These are phyloP conservation scores for Cercospora sp. DNA, from an alignment of 2,329 filamentous ascomycete genomes.

Conservation along the genomic window DNA sequence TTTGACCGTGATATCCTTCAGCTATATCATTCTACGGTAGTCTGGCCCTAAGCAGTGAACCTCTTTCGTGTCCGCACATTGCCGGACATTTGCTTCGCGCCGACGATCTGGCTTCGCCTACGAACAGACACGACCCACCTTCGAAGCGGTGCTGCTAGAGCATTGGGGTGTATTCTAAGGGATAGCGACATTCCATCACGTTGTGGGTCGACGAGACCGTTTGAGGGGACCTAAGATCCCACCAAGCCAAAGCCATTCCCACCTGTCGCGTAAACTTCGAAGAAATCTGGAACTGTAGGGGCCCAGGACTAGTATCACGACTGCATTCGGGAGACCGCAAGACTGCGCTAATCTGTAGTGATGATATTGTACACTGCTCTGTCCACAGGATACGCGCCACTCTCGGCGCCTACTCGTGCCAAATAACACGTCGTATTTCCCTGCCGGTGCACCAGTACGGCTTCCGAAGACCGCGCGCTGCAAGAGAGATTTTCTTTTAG, in stretches of 20 bases:
- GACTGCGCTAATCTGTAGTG: too few species aligned
- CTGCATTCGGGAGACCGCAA: not conserved
- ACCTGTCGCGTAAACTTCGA: not conserved
- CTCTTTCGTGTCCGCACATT: not conserved
- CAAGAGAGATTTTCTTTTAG: not conserved
- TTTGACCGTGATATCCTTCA: not conserved
- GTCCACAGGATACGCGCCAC: not conserved
- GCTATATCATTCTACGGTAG: not conserved
- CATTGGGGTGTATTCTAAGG: not conserved
- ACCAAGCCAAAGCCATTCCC: not conserved
- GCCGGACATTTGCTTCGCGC: not conserved
- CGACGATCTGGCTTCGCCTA: not conserved
- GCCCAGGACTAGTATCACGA: not conserved
- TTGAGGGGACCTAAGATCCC: not conserved
- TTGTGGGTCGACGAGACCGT: not conserved
- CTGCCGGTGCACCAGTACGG: not conserved
- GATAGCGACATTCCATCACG: not conserved
- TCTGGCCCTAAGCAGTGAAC: not conserved
- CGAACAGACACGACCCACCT: not conserved
- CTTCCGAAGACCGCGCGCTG: not conserved
- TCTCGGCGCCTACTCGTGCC: not conserved
- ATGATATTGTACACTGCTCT: too few species aligned
- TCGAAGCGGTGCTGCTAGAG: not conserved
- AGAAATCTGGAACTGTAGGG: not conserved
- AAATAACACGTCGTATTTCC: not conserved